Conservation (phyloP, 106 monocot species). For the Allium sativum region DNA sequence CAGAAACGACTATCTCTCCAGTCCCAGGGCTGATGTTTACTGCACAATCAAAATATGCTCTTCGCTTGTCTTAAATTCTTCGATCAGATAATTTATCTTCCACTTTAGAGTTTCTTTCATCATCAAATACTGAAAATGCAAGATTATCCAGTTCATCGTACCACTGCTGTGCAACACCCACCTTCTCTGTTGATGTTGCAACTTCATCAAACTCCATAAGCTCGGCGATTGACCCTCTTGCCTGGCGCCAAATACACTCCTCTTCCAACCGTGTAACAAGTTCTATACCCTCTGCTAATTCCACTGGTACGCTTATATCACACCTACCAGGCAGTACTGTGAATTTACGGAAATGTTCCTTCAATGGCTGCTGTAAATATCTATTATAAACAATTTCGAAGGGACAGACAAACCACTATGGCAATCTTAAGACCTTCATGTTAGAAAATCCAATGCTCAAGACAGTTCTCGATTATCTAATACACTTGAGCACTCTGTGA, state of each 20-base stretch:
- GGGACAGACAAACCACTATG: slow-evolving; percentile 68
- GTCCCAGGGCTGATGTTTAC: slow-evolving; percentile 82
- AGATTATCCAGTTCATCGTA: slow-evolving; percentile 63
- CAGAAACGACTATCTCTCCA: slow-evolving; percentile 57
- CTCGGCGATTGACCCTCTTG: slow-evolving; percentile 70
- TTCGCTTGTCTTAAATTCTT: slow-evolving; percentile 19
- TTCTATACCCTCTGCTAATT: slow-evolving; percentile 45
- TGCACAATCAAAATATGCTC: slow-evolving; percentile 37
- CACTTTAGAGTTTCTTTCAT: slow-evolving; percentile 13
- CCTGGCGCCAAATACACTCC: slow-evolving; percentile 66
- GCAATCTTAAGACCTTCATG: slow-evolving; percentile 59
- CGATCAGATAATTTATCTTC: slow-evolving; percentile 5
- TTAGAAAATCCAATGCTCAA: slow-evolving; percentile 46
- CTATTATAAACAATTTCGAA: slow-evolving; percentile 46
- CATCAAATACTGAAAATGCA: slow-evolving; percentile 13
- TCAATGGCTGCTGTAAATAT: slow-evolving; percentile 6
- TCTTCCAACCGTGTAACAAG: slow-evolving; percentile 40
- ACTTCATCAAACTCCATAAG: slow-evolving; percentile 27
- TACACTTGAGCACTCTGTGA: slow-evolving; percentile 44
- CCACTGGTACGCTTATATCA: slow-evolving; percentile 45
- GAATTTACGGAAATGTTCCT: slow-evolving; percentile 33
- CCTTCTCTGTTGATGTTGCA: slow-evolving; percentile 36
- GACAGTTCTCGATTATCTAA: slow-evolving; percentile 18
- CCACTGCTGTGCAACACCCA: slow-evolving; percentile 88
- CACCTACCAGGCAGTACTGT: slow-evolving; percentile 82